A percentile compares a stretch with the other conserved stretches of the same genome.
phyloP scores from a whole-genome alignment of 2,329 filamentous ascomycete genomes.

The Myotisia sp. region DNA sequence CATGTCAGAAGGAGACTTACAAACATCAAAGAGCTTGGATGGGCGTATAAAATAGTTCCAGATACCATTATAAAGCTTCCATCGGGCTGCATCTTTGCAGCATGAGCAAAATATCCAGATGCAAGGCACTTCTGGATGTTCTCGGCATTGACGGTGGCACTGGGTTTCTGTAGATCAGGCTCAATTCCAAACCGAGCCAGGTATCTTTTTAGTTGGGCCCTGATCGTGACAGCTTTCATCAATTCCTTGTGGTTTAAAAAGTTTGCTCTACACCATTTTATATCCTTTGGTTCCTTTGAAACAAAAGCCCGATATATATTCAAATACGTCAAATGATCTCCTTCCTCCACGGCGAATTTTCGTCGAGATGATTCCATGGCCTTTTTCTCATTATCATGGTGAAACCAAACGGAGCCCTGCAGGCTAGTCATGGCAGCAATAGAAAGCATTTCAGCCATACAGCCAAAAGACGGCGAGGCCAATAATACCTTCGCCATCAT shows the following conservation, averaged over 20 bases:
- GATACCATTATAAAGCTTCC: slow-evolving; percentile 79
- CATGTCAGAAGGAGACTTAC: slow-evolving; percentile 26
- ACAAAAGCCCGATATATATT: slow-evolving; percentile 90
- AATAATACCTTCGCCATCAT: slow-evolving; percentile 90
- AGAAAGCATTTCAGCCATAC: slow-evolving; percentile 70
- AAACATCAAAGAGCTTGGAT: slow-evolving; percentile 89
- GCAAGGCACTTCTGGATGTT: slow-evolving; percentile 74
- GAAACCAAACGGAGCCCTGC: slow-evolving; percentile 67
- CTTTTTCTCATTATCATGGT: slow-evolving; percentile 58
- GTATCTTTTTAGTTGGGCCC: slow-evolving; percentile 72
- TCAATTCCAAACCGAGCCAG: slow-evolving; percentile 70
- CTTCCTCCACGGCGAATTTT: slow-evolving; percentile 82
- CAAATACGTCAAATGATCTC: slow-evolving; percentile 80
- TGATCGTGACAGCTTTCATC: slow-evolving; percentile 67
- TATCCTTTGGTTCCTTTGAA: slow-evolving; percentile 65
- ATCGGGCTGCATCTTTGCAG: slow-evolving; percentile 84
- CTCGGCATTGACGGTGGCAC: slow-evolving; percentile 44
- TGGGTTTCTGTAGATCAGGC: slow-evolving; percentile 37
- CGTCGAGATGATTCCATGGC: slow-evolving; percentile 58
- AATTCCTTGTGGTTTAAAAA: slow-evolving; percentile 76
- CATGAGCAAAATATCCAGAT: slow-evolving; percentile 82
- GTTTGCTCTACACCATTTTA: slow-evolving; percentile 76
- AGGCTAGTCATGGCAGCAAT: slow-evolving; percentile 91
- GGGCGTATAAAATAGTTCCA: slow-evolving; percentile 67
- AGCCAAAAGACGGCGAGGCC: slow-evolving; percentile 58